Evolutionary conservation across 2,329 filamentous ascomycete species (phyloP), one percentile per base, ranked within the genome.

Genomic region (Talaromyces sp.): DNA sequence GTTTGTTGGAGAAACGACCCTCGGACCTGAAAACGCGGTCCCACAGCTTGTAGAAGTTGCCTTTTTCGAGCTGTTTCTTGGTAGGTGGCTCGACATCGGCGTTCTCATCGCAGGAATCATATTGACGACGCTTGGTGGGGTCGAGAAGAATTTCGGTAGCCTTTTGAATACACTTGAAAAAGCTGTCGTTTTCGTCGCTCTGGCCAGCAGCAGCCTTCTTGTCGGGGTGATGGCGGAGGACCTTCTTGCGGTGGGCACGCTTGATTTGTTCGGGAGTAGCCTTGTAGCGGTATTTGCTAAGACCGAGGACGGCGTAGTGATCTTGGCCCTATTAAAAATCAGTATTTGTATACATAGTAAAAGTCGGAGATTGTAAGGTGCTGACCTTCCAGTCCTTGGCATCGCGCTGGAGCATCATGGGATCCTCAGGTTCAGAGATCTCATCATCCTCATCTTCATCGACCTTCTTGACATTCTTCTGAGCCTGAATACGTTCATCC

Each of bases 111-210:
- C 98, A 93, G 2, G 92, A 97, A 81, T 99, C 95, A 82, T 90
- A 99, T 82, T 99, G 95, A 66, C 93, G 89, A 68, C 95, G 91
- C 83, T 92, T 96, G 78, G 89, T 85, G 60, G 95, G 95, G 83
- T 99, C 95, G 63, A 92, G 87, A 19, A 99, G 90, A 61, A 98
- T 86, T 75, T 99, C 95, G 73, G 90, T 94, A 65, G 95, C 95
- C 81, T 97, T 97, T 79, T 99, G 96, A 79, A 99, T 99, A 81
- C 96, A 99, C 87, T 99, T 99, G 90, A 99, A 99, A 86, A 99
- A 99, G 79, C 91, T 92, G 80, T 99, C 95, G 80, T 97, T 80
- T 73, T 82, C 94, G 74, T 98, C 93, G 71, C 87, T 86, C 73
- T 87, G 86, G 68, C 95, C 95, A 57, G 89, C 87, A 33, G 95